Evolutionary conservation across 495 filamentous ascomycete genomes (phyloP).

Genomic region (Cercophora newfieldiana): DNA sequence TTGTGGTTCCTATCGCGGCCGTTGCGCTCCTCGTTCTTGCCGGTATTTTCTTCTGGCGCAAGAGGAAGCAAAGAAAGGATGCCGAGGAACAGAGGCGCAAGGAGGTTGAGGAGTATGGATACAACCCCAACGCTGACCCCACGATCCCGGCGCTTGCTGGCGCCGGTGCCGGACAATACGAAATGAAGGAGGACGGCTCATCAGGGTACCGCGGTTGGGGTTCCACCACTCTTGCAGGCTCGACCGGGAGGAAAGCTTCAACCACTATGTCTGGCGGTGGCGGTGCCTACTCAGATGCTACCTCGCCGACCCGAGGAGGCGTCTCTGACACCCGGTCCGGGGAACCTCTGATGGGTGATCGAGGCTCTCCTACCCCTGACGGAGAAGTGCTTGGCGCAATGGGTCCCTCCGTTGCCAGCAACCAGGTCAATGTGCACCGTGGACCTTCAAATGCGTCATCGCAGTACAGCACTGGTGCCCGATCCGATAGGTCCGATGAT

Average conservation of each 20-base stretch:
- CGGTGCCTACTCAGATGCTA: constrained; percentile 72
- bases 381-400: constrained; percentile 69
- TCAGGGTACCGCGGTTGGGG: constrained; percentile 95
- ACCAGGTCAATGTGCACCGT: constrained; percentile 72
- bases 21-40: constrained; percentile 79
- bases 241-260: constrained; percentile 78
- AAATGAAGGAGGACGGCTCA: constrained; percentile 65
- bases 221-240: constrained; percentile 66
- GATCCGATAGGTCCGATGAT: constrained; percentile 83
- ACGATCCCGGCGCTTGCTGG: constrained; percentile 67
- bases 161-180: constrained; percentile 57
- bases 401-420: constrained; percentile 67
- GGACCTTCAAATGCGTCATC: constrained; percentile 97
- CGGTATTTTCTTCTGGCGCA: constrained; percentile 82
- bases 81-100: constrained; percentile 86
- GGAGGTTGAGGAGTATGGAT: constrained; percentile 94
- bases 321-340: constrained; percentile 73
- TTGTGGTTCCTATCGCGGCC: constrained; percentile 87
- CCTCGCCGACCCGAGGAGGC: constrained; percentile 68
- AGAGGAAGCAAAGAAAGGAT: constrained; percentile 77
- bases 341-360: constrained; percentile 63
- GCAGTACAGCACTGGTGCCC: constrained; percentile 80
- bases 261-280: constrained; percentile 85
- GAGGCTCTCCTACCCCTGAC: constrained; percentile 60
- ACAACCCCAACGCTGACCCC: constrained; percentile 93